Percentiles rank a stretch among this genome's conserved stretches.
Conservation (phyloP, 257 asterid genomes). For the Fraxinus quadrangulata region DNA sequence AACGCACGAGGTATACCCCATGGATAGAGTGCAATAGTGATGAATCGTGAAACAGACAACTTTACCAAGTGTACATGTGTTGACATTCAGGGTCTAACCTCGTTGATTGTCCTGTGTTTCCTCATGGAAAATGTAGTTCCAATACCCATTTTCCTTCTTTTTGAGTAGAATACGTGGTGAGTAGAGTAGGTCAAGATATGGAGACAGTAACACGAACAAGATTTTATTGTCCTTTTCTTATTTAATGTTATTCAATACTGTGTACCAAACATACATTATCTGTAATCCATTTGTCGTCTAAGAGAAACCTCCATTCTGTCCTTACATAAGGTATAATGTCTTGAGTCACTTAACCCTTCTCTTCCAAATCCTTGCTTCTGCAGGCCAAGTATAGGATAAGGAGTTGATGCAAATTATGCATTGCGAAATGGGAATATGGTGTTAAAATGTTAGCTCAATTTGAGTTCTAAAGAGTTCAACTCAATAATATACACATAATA, state of each 20-base stretch:
- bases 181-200: no score
- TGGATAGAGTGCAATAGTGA: conserved; percentile 31
- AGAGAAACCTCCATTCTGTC: no score
- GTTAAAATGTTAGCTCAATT: no score
- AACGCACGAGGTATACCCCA: conserved; percentile 15
- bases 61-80: conserved; percentile 30
- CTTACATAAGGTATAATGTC: no score
- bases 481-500: neutral
- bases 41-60: conserved; percentile 25
- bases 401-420: no score
- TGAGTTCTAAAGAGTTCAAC: neutral
- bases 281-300: no score
- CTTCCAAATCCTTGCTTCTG: no score
- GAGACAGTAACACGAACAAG: no score
- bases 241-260: neutral
- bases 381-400: no score
- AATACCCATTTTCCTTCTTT: conserved; percentile 26
- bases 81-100: conserved; percentile 28
- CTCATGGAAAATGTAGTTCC: conserved; percentile 27
- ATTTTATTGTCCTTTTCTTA: neutral
- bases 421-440: no score
- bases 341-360: no score
- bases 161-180: neutral
- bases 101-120: conserved; percentile 23
- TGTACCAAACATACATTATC: neutral